Base-by-base conservation (phyloP, 2,329 filamentous ascomycete genomes). In the Ascochyta lentis region DNA sequence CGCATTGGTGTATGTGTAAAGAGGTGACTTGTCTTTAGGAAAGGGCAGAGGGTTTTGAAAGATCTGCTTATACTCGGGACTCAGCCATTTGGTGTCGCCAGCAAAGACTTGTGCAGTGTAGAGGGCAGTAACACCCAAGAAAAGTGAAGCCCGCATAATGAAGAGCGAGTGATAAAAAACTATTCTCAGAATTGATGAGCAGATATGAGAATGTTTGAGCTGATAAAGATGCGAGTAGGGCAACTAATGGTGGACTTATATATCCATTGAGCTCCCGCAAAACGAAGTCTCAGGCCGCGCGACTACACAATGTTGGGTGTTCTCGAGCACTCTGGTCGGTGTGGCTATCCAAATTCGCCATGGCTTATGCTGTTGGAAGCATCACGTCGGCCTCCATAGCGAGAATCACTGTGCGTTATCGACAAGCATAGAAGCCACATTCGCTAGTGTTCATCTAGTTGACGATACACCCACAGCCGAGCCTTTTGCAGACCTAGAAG, bases 11-110 rank as follows among this genome's bases (percentile, higher is more conserved):
- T 70, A 67, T 3, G 58, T 59, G 35, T 57, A 52, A 1, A 24
- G 31, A 12, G 41, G 42, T n/a, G 34, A 47, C 61, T 80, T 80
- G 16, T 78, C 56, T 1, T 79, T 76, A 22, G 80, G 79, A 19
- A 80, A 78, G 1, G 80, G 80, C 0, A 83, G 72, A n/a, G 78
- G 70, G 5, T 74, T 66, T 40, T 72, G 61, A 59, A 70, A 78
- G 42, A 78, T 70, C 51, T 72, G 61, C 31, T 66, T 66, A 56
- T 78, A 78, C 16, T 67, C 69, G 1, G 76, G 75, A 33, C 70
- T 72, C 19, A 68, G 43, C 66, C 68, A 71, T 9, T 69, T 31
- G 35, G 57, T 40, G 22, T 68, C 66, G 34, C 64, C 65, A 43
- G 65, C 67, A 8, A 59, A 53, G 31, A 49, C 59, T 27, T 62